These are phyloP conservation scores for Dactylonectria estremocensis DNA, from an alignment of 2,329 filamentous ascomycete species.

Conservation along the genomic window DNA sequence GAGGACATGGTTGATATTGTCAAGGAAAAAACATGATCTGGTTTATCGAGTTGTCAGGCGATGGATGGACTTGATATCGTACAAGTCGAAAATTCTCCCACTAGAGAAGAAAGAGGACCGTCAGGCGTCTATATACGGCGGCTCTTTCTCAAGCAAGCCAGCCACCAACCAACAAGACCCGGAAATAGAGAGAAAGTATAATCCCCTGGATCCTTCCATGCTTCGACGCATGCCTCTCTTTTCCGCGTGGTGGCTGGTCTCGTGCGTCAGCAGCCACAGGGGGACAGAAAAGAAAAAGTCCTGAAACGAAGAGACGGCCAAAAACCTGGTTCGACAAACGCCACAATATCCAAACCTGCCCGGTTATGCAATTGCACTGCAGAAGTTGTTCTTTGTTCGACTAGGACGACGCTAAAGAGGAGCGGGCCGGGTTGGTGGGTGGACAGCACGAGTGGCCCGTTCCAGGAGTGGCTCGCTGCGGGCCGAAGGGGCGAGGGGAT, in stretches of 20 bases:
- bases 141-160: neutral
- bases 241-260: constrained; percentile 18
- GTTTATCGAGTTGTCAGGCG: neutral
- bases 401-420: neutral
- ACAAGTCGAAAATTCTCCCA: constrained; percentile 4
- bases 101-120: neutral
- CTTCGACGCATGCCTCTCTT: constrained; percentile 3
- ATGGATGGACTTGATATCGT: neutral
- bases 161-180: neutral
- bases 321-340: neutral
- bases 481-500: neutral
- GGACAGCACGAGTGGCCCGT: neutral
- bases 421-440: neutral
- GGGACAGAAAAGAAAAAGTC: neutral
- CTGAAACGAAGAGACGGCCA: neutral
- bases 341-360: constrained; percentile 3
- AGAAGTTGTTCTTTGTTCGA: too few species aligned
- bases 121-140: constrained; percentile 3
- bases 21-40: neutral
- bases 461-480: neutral
- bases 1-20: constrained; percentile 29
- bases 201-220: constrained; percentile 1
- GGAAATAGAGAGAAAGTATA: neutral
- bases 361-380: neutral
- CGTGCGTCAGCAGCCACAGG: neutral